phyloP scores from a whole-genome alignment of 306 rosid genomes.

The Bauhinia variegata region DNA sequence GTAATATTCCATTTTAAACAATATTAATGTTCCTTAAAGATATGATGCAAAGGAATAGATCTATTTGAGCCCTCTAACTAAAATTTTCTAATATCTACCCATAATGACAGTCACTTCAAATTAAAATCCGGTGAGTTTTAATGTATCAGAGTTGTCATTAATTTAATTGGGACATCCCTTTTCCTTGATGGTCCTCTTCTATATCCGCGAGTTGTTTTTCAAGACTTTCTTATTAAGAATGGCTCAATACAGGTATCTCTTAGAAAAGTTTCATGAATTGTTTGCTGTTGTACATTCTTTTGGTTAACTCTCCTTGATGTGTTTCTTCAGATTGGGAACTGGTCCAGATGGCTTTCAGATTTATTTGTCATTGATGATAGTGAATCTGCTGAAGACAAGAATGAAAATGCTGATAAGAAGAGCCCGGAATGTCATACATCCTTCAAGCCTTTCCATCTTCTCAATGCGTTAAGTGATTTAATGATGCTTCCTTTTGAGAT shows the following conservation, averaged over 20 bases:
- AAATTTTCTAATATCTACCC: too few species aligned
- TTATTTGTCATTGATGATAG: conserved; percentile 78
- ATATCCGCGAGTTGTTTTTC: not conserved
- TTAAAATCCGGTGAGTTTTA: conserved; percentile 15
- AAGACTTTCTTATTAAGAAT: not conserved
- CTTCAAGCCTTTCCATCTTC: conserved; percentile 76
- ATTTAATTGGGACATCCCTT: conserved; percentile 2
- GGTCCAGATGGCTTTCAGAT: conserved; percentile 90
- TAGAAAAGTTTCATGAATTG: conserved; percentile 17
- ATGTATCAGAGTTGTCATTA: not conserved
- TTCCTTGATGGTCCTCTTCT: not conserved
- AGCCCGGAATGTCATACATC: conserved; percentile 48
- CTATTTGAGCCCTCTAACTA: too few species aligned
- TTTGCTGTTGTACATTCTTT: conserved; percentile 23
- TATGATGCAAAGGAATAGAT: too few species aligned
- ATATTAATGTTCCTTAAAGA: too few species aligned
- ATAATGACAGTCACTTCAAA: not conserved
- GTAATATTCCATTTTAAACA: too few species aligned
- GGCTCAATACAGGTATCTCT: conserved; percentile 1
- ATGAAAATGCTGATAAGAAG: conserved; percentile 44
- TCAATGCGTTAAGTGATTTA: conserved; percentile 79
- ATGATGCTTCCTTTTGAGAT: conserved; percentile 88
- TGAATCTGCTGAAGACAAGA: conserved; percentile 49
- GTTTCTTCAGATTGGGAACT: conserved; percentile 71
- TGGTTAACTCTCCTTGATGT: conserved; percentile 33